phyloP scores from a whole-genome alignment of 768 basidiomycete species.

The Pisolithus microcarpus region DNA sequence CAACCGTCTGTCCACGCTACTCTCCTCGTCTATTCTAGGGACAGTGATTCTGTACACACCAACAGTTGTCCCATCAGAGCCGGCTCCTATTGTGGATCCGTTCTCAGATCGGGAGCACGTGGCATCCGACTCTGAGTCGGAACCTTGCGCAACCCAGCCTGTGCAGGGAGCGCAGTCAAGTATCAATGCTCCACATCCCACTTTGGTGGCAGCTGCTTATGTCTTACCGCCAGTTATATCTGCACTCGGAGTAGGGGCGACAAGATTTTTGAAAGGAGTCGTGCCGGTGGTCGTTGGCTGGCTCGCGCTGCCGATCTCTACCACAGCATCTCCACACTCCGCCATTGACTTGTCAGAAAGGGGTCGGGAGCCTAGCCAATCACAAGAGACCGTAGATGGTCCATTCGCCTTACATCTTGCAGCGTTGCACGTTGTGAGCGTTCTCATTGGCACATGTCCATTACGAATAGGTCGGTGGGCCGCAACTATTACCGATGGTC shows the following conservation, averaged over 20 bases:
- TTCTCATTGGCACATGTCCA: constrained; percentile 48
- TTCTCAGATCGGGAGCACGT: constrained; percentile 42
- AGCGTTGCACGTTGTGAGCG: constrained; percentile 29
- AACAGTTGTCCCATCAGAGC: constrained; percentile 8
- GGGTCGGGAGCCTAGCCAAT: neutral
- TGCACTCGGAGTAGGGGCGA: constrained; percentile 53
- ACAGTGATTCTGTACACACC: constrained; percentile 64
- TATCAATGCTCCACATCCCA: constrained; percentile 20
- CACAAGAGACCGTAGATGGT: constrained; percentile 10
- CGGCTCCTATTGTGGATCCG: constrained; percentile 10
- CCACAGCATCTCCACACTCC: constrained; percentile 12
- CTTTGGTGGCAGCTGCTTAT: constrained; percentile 58
- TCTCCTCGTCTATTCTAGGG: constrained; percentile 67
- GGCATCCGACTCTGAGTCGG: neutral
- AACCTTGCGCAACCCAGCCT: neutral
- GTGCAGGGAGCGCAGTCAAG: neutral
- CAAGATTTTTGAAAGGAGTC: constrained; percentile 55
- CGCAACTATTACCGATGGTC: constrained; percentile 50
- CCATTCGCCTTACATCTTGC: constrained; percentile 29
- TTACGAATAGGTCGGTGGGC: constrained; percentile 62
- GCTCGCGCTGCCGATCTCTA: constrained; percentile 20
- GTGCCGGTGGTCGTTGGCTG: constrained; percentile 20
- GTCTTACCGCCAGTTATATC: constrained; percentile 51
- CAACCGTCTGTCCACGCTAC: constrained; percentile 56
- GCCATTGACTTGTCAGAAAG: neutral